Base-by-base conservation (phyloP, 2,329 filamentous ascomycete genomes). In the Acrocalymma vagum region DNA sequence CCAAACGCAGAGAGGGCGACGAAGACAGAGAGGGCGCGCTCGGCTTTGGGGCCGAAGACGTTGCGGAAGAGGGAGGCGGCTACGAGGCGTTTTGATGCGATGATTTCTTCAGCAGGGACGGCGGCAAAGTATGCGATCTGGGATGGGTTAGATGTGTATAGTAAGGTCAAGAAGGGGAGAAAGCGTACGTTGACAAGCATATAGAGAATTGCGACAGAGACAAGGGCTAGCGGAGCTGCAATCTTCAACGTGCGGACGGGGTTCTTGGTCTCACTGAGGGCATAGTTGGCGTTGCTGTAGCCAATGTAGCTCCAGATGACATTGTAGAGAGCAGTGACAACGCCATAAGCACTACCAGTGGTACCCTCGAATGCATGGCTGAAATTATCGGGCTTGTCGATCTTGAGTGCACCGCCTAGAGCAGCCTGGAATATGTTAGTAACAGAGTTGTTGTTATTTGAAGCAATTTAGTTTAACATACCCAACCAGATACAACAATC, bases 241-340 rank as follows among this genome's bases (percentile, higher is more conserved):
- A 83, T 78, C 65, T 82, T 84, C 43, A 88, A 75, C 0, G 84
- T 88, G 16, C 76, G 75, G 5, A 84, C 78, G 0, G 85, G 85
- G 65, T 86, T 81, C 61, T 78, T 82, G 30, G 83, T 85, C 71
- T 88, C 85, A 58, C 78, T 80, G 21, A 84, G 66, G 10, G 80
- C 82, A 57, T 87, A 85, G 70, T 86, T 86, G 62, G 83, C 84
- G 63, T 86, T 87, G 70, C 76, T 81, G 73, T 85, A 86, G 16
- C 85, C 85, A 51, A 85, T 79, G 56, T 83, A 88, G 45, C 79
- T 83, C 79, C 84, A 88, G 56, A 88, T 84, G 48, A 88, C 84
- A 53, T 87, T 88, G 74, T 86, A 87, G 0, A 88, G 70, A 0
- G 85, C 84, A 1, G 82, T 87, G n/a, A 86, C 83, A 22, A 86